phyloP scores from a whole-genome alignment of 1,139 yeast genomes.

The Taphrina confusa region DNA sequence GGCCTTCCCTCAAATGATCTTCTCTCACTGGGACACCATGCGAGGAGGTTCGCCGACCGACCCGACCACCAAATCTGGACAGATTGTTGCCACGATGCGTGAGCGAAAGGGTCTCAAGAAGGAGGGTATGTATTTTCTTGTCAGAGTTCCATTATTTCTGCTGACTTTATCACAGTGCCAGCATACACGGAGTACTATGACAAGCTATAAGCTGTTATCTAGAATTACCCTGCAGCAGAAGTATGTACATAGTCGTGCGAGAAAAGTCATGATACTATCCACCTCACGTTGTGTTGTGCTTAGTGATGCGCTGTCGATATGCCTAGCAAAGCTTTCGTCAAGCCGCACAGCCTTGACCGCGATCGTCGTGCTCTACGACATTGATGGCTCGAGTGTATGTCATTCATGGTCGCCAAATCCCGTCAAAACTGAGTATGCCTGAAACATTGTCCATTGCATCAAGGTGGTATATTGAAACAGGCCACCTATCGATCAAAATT shows the following conservation, averaged over 20 bases:
- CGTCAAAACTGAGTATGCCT: too few species aligned
- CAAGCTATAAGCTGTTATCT: conserved; percentile 72
- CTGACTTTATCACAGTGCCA: conserved; percentile 59
- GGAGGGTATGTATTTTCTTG: conserved; percentile 44
- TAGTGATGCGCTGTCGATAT: too few species aligned
- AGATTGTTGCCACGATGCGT: conserved; percentile 84
- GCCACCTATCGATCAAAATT: too few species aligned
- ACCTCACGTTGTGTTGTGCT: background rate
- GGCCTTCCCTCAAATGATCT: conserved; percentile 99
- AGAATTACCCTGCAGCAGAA: background rate
- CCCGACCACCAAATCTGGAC: conserved; percentile 92
- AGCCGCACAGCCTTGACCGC: too few species aligned
- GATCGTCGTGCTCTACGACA: too few species aligned
- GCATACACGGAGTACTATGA: conserved; percentile 99
- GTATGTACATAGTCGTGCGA: conserved; percentile 12
- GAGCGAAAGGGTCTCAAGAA: conserved; percentile 97
- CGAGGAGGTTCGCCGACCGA: conserved; percentile 84
- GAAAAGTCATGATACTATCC: conserved; percentile 5
- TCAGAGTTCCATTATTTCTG: background rate
- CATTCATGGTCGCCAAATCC: too few species aligned
- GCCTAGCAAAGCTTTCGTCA: too few species aligned
- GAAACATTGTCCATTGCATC: too few species aligned
- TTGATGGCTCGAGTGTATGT: too few species aligned
- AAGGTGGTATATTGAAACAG: too few species aligned
- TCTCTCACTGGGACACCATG: conserved; percentile 96